Evolutionary conservation across 2,329 filamentous ascomycete species (phyloP).

Genomic region (Nakataea oryzae): DNA sequence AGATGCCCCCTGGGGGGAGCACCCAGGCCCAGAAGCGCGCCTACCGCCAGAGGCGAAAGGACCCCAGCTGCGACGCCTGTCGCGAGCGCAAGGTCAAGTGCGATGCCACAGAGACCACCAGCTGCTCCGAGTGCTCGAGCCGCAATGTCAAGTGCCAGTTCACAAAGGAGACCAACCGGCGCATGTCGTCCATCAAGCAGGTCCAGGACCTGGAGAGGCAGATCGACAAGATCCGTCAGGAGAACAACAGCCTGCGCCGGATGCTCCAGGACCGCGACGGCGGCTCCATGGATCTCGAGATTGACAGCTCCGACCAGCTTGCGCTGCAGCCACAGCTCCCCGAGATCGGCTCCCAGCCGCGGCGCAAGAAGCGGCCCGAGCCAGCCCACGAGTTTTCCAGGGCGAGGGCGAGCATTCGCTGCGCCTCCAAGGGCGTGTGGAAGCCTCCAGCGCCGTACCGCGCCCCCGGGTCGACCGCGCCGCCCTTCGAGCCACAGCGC

Average conservation of each 20-base stretch:
- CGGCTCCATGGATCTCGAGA: conserved; percentile 19
- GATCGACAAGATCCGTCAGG: conserved; percentile 66
- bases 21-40: conserved; percentile 78
- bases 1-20: conserved; percentile 19
- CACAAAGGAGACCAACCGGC: conserved; percentile 94
- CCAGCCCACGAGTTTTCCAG: conserved; percentile 59
- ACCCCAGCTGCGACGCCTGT: conserved; percentile 95
- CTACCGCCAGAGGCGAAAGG: conserved; percentile 89
- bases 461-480: conserved; percentile 31
- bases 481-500: conserved; percentile 27
- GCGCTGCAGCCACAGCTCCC: conserved; percentile 46
- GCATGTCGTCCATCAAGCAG: conserved; percentile 99
- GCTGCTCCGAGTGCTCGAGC: conserved; percentile 95
- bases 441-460: conserved; percentile 64
- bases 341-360: conserved; percentile 54
- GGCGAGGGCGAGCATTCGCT: conserved; percentile 62
- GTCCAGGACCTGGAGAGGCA: conserved; percentile 95
- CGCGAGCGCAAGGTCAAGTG: conserved; percentile 80
- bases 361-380: conserved; percentile 49
- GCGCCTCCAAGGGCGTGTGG: conserved; percentile 68
- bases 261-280: conserved; percentile 44
- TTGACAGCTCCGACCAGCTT: conserved; percentile 28
- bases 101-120: conserved; percentile 91
- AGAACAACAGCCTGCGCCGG: conserved; percentile 65
- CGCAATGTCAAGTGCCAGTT: conserved; percentile 97